Conservation (phyloP, 176 grass and related monocot genomes). For the Avena insularis region DNA sequence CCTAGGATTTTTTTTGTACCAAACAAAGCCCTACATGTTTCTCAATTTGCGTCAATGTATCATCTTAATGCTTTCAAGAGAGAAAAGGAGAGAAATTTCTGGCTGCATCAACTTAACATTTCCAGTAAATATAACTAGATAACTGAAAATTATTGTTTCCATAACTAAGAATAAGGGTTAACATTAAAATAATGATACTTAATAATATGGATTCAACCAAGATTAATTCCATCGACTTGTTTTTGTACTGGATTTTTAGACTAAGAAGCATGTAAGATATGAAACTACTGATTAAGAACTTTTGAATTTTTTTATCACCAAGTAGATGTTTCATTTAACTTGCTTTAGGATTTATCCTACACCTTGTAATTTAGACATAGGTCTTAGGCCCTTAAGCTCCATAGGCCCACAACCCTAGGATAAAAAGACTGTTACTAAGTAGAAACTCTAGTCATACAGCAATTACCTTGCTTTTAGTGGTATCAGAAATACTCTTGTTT, state of each 20-base stretch:
- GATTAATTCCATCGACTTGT: neutral
- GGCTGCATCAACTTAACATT: neutral
- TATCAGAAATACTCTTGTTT: constrained; percentile 51
- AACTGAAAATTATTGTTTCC: neutral
- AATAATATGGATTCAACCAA: neutral
- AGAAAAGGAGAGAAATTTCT: neutral
- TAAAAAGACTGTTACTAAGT: neutral
- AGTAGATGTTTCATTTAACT: neutral
- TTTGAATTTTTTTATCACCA: neutral
- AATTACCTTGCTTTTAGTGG: constrained; percentile 59
- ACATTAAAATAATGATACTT: neutral
- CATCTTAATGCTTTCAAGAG: neutral
- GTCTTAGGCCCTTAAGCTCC: neutral
- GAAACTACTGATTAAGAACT: neutral
- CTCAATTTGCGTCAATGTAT: constrained; percentile 13
- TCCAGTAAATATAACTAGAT: neutral
- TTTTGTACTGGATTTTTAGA: neutral
- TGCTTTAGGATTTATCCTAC: neutral
- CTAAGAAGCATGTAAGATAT: constrained; percentile 7
- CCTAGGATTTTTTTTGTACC: neutral
- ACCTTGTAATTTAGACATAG: constrained; percentile 13
- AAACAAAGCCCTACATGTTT: constrained; percentile 8
- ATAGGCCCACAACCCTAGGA: neutral
- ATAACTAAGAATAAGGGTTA: neutral
- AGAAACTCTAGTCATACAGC: neutral